A percentile compares a stretch with the other conserved stretches of the same genome.
phyloP scores from a whole-genome alignment of 2,329 filamentous ascomycete genomes.

The Cephalotrichum gorgonifer region DNA sequence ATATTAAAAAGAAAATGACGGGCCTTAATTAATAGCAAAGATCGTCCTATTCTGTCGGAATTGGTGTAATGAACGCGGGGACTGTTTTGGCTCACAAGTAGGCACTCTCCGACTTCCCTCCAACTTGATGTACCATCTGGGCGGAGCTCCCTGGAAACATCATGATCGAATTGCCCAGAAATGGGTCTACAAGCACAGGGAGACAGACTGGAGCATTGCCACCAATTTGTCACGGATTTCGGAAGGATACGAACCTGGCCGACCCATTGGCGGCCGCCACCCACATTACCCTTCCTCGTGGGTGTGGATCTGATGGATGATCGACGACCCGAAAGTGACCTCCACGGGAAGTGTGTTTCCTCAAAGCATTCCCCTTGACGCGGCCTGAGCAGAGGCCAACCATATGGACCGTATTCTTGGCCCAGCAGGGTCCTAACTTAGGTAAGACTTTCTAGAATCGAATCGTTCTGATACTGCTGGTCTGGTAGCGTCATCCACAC shows the following conservation, averaged over 20 bases:
- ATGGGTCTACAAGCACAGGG: not conserved
- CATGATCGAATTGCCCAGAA: not conserved
- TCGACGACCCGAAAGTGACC: conserved; percentile 2
- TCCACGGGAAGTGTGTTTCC: not conserved
- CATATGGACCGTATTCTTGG: not conserved
- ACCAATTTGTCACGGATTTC: not conserved
- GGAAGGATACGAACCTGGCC: not conserved
- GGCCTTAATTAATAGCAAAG: no score
- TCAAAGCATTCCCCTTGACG: not conserved
- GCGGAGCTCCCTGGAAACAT: not conserved
- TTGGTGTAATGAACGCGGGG: no score
- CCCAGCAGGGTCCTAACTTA: not conserved
- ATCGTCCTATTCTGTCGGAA: no score
- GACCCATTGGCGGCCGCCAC: not conserved
- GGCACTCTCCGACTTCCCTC: no score
- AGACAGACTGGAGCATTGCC: not conserved
- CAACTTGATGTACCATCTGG: not conserved
- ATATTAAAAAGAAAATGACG: no score
- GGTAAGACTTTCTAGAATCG: not conserved
- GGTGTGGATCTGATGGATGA: conserved; percentile 3
- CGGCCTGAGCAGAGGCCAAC: not conserved
- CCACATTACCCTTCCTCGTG: not conserved
- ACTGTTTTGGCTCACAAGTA: no score
- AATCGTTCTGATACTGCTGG: no score
- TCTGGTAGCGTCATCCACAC: no score